Evolutionary conservation across 345 rosid genomes (phyloP).

Genomic region (Turnera subulata): DNA sequence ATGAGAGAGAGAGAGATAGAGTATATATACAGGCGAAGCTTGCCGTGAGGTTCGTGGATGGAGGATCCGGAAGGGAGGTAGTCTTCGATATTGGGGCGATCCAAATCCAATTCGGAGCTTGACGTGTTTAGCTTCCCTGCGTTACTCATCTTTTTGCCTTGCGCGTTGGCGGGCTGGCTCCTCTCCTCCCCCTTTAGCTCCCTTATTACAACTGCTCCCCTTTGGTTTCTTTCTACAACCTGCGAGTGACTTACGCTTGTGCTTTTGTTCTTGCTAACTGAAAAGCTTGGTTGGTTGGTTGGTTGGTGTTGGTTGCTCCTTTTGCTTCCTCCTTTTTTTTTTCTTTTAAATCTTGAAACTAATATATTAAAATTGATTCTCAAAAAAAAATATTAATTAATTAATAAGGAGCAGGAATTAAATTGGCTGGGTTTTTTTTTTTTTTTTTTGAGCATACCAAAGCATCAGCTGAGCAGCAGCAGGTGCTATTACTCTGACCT

Average conservation of each 20-base stretch:
- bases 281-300: too few species aligned
- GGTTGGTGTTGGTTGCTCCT: background rate
- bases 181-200: too few species aligned
- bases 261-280: too few species aligned
- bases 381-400: too few species aligned
- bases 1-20: background rate
- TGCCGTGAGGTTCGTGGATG: slow-evolving; percentile 75
- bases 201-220: too few species aligned
- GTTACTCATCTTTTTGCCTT: slow-evolving; percentile 23
- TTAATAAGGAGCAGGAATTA: background rate
- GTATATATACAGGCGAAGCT: slow-evolving; percentile 65
- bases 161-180: too few species aligned
- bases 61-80: slow-evolving; percentile 93
- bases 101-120: slow-evolving; percentile 78
- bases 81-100: slow-evolving; percentile 86
- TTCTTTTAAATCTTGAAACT: too few species aligned
- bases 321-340: background rate
- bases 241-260: too few species aligned
- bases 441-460: background rate
- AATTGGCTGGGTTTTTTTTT: background rate
- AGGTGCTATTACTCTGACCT: too few species aligned
- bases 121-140: slow-evolving; percentile 48
- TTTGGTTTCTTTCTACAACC: too few species aligned
- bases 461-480: background rate
- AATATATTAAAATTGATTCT: too few species aligned